Base-by-base conservation (phyloP, 305 asterid genomes). In the Fraxinus sp. region DNA sequence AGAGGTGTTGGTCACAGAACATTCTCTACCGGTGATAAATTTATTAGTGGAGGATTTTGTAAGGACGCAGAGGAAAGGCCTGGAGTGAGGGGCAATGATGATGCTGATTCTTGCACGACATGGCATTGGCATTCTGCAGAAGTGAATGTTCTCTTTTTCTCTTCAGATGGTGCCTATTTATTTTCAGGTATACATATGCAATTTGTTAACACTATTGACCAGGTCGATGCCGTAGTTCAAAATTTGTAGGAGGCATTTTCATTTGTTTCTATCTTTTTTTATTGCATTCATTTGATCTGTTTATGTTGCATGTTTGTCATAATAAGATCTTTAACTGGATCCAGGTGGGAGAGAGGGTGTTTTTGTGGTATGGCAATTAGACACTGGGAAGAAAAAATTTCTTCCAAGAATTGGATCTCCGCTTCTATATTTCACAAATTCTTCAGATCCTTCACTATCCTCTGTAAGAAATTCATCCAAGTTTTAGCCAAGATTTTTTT, bases 41-140 rank as follows among this genome's bases (percentile, higher is more conserved):
- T 83, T 77, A 73, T 77, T 52, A 86, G 87, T 76, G 87, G 90
- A 71, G 84, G 79, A 57, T 64, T 78, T 13, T 80, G 49, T 68
- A 82, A 81, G 81, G 89, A 89, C 83, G 84, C 75, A 30, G 97
- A 91, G 80, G 97, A 91, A 83, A 90, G 81, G 85, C 98, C 98
- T 37, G 99, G 98, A 71, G 96, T 94, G 77, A 81, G 91, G 89
- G 93, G 87, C 7, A 81, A 84, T 4, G 95, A 93, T 82, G 98
- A 96, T 84, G 97, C 98, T 22, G 97, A 91, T 82, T 91, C 96
- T 35, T 96, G 98, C 88, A 91, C 97, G 81, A 93, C 97, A 71
- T 92, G 97, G 95, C 99, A 96, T 84, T 96, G 99, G 98, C 99
- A 96, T 88, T 92, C 99, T 87, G 84, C 97, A 79, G 91, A 86